These are phyloP conservation scores for Colletotrichum eremochloae DNA, from an alignment of 2,329 filamentous ascomycete genomes.

Conservation along the genomic window DNA sequence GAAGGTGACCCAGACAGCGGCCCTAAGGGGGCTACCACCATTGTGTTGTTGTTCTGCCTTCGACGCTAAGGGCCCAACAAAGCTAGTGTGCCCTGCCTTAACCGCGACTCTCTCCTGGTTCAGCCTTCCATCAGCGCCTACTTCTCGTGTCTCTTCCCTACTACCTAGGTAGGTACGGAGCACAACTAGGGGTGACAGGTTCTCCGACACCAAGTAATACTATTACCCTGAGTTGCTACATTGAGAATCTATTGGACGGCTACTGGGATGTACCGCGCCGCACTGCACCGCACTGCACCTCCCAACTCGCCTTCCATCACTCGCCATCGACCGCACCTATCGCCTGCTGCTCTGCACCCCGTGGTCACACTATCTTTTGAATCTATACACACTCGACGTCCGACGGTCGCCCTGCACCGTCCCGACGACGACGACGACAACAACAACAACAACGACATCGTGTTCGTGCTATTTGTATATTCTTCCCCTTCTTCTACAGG, in stretches of 20 bases:
- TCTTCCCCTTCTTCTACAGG: constrained; percentile 1
- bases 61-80: constrained; percentile 21
- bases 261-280: constrained; percentile 1
- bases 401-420: constrained; percentile 4
- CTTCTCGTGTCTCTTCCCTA: background rate
- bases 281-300: constrained; percentile 8
- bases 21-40: background rate
- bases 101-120: constrained; percentile 27
- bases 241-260: constrained; percentile 9
- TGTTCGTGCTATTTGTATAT: constrained; percentile 2
- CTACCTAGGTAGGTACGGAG: no score
- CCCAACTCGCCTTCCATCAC: background rate
- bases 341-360: constrained; percentile 3
- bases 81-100: constrained; percentile 25
- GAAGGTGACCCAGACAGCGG: constrained; percentile 13
- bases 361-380: constrained; percentile 11
- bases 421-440: background rate
- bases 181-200: background rate
- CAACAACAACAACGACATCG: background rate
- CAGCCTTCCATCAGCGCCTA: constrained; percentile 8
- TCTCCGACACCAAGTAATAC: constrained; percentile 3
- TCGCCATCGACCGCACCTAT: background rate
- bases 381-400: constrained; percentile 19
- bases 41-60: constrained; percentile 38
- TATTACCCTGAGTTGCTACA: background rate